Conservation (phyloP, 2,329 filamentous ascomycete genomes). For the Aspergillus tanneri region DNA sequence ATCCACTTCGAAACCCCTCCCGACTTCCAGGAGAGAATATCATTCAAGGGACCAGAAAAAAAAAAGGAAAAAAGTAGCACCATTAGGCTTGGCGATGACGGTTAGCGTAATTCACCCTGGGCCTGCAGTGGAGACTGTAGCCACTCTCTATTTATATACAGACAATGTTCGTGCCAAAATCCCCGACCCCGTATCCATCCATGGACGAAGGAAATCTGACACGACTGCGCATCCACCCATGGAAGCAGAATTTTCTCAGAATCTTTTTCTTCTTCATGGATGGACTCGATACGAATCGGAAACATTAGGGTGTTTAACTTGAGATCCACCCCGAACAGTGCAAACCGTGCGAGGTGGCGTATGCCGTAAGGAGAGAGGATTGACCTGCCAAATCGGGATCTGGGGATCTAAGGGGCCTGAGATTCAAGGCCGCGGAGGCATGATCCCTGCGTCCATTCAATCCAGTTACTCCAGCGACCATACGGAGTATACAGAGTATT, state of each 20-base stretch:
- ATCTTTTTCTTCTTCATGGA: neutral
- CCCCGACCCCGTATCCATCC: neutral
- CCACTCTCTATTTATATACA: neutral
- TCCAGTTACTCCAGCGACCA: too few species aligned
- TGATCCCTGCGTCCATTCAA: too few species aligned
- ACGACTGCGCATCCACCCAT: neutral
- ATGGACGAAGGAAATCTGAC: neutral
- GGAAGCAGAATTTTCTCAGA: neutral
- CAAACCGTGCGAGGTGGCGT: too few species aligned
- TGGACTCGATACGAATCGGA: neutral
- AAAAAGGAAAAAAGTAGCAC: neutral
- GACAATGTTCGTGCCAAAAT: neutral
- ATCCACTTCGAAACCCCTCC: too few species aligned
- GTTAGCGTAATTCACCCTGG: neutral
- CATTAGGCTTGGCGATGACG: neutral
- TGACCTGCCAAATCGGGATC: neutral
- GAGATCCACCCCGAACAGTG: too few species aligned
- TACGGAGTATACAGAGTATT: too few species aligned
- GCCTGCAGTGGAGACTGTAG: neutral
- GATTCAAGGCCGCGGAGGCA: neutral
- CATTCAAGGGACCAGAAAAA: neutral
- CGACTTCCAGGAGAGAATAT: neutral
- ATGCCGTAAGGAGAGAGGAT: neutral
- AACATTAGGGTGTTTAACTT: too few species aligned
- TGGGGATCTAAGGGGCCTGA: neutral